Evolutionary conservation across 23 red algal genomes (phyloP).

Genomic region (Gracilaria vermiculophylla): DNA sequence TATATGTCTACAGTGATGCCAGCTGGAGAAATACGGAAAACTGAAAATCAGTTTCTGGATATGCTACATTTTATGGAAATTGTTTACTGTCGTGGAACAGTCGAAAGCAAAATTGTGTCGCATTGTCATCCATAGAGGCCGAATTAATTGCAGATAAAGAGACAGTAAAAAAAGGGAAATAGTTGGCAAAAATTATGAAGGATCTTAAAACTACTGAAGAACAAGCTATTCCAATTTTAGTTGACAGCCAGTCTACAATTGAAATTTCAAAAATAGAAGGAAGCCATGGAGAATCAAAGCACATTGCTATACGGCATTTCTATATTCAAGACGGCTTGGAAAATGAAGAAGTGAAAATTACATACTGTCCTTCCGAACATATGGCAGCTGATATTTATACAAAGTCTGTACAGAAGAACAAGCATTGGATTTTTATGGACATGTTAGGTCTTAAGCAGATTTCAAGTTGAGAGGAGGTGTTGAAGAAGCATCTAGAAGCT

Average conservation of each 20-base stretch:
- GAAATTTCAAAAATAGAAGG: background rate
- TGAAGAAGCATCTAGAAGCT: too few relatives aligned
- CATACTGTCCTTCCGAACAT: background rate
- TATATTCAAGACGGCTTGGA: constrained; percentile 9
- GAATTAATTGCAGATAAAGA: background rate
- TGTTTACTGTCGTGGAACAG: background rate
- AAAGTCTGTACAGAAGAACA: background rate
- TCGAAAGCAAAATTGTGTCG: background rate
- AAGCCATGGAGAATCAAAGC: constrained; percentile 5
- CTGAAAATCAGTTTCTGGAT: background rate
- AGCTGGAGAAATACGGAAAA: constrained; percentile 6
- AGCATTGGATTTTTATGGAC: background rate
- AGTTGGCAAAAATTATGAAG: background rate
- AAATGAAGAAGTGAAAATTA: background rate
- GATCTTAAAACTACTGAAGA: background rate
- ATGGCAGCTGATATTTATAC: constrained; percentile 22
- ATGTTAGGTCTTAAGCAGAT: too few relatives aligned
- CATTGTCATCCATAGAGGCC: constrained; percentile 13
- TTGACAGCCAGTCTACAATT: constrained; percentile 8
- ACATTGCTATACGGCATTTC: background rate
- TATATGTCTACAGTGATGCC: background rate
- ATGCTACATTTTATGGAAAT: background rate
- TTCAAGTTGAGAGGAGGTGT: too few relatives aligned
- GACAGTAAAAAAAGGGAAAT: constrained; percentile 2
- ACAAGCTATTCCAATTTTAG: background rate